Evolutionary conservation across 352 stramenopile species (phyloP).

Genomic region (Phytophthora quininea): DNA sequence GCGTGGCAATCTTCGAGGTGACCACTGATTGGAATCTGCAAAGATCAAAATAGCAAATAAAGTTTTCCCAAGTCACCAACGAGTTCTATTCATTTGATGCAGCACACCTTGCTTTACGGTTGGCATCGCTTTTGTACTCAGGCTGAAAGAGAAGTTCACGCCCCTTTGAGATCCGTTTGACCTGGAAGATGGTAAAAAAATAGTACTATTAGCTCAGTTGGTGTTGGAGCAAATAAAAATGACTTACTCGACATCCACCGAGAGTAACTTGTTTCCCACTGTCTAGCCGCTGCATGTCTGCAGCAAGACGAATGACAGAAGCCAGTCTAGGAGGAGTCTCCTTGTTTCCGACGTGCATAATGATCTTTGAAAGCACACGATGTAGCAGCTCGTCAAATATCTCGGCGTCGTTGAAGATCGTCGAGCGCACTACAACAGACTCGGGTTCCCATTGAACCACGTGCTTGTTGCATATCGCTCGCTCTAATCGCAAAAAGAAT

Average conservation of each 20-base stretch:
- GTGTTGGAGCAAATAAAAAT: background rate
- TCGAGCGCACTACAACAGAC: slow-evolving; percentile 43
- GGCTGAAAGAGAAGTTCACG: slow-evolving; percentile 42
- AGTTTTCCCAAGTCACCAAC: background rate
- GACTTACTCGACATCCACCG: slow-evolving; percentile 65
- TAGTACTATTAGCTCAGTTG: background rate
- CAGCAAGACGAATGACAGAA: slow-evolving; percentile 50
- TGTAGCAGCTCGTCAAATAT: slow-evolving; percentile 76
- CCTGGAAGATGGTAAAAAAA: slow-evolving; percentile 18
- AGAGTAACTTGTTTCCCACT: slow-evolving; percentile 77
- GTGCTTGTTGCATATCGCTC: slow-evolving; percentile 54
- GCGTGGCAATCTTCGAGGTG: background rate
- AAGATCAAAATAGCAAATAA: background rate
- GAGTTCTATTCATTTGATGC: no score
- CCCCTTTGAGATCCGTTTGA: slow-evolving; percentile 41
- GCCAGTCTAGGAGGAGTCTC: slow-evolving; percentile 62
- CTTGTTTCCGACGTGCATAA: slow-evolving; percentile 62
- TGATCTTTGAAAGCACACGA: slow-evolving; percentile 62
- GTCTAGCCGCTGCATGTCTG: slow-evolving; percentile 50
- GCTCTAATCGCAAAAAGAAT: slow-evolving; percentile 40
- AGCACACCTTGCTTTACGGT: background rate
- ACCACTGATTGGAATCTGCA: no score
- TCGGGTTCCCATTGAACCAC: slow-evolving; percentile 22
- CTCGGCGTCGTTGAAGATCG: slow-evolving; percentile 49
- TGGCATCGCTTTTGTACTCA: slow-evolving; percentile 21